phyloP scores from a whole-genome alignment of 1,139 yeast genomes.

The Sugiyamaella grinbergsii region DNA sequence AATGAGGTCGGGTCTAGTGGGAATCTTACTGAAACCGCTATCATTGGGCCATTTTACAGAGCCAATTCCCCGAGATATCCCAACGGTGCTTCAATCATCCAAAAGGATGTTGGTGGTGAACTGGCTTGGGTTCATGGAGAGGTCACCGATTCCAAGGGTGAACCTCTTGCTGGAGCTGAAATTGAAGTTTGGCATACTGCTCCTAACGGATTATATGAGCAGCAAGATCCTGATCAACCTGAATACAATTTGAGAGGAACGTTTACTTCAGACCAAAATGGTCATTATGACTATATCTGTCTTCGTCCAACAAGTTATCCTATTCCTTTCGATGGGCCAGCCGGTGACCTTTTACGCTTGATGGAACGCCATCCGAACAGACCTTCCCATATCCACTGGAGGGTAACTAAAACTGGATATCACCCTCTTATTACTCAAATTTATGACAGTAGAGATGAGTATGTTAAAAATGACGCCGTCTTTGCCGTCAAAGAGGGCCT shows the following conservation, averaged over 20 bases:
- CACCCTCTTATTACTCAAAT: constrained; percentile 42
- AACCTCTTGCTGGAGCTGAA: constrained; percentile 40
- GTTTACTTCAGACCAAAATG: constrained; percentile 40
- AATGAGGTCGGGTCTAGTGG: constrained; percentile 30
- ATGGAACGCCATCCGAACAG: constrained; percentile 47
- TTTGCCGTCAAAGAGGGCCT: constrained; percentile 44
- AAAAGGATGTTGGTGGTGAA: constrained; percentile 42
- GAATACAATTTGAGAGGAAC: constrained; percentile 44
- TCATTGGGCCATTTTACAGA: constrained; percentile 43
- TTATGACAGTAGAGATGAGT: constrained; percentile 38
- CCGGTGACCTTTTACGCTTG: constrained; percentile 43
- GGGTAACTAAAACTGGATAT: constrained; percentile 39
- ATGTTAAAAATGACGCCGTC: constrained; percentile 40
- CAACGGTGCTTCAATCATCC: constrained; percentile 41
- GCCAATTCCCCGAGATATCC: constrained; percentile 39
- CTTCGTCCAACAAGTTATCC: constrained; percentile 46
- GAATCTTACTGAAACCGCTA: constrained; percentile 40
- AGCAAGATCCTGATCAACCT: constrained; percentile 45
- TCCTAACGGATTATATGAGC: constrained; percentile 47
- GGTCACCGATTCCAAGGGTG: constrained; percentile 40
- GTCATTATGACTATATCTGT: constrained; percentile 41
- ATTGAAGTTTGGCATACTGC: constrained; percentile 48
- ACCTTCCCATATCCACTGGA: constrained; percentile 47
- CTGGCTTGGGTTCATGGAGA: constrained; percentile 38
- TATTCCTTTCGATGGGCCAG: constrained; percentile 49